These are phyloP conservation scores for Bacidia gigantensis DNA, from an alignment of 495 filamentous ascomycete species.

Conservation along the genomic window DNA sequence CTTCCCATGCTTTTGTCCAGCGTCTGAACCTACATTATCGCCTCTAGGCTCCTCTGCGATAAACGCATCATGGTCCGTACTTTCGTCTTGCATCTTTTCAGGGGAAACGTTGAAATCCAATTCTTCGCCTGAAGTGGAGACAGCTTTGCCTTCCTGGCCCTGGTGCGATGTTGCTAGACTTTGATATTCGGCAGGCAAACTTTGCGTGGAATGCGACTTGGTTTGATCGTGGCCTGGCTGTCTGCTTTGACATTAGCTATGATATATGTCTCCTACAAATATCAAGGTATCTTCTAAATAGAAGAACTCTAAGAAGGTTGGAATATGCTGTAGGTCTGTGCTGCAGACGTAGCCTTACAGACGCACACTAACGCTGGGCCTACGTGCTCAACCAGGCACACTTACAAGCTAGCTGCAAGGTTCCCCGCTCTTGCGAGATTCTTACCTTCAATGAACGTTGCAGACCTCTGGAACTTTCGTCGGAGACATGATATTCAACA, in stretches of 20 bases:
- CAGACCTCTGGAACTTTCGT: too few relatives aligned
- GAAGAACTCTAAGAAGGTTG: neutral
- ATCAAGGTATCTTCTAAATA: neutral
- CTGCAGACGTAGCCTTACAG: neutral
- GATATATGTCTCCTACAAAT: neutral
- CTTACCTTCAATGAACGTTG: too few relatives aligned
- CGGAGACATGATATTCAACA: too few relatives aligned
- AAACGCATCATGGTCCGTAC: neutral
- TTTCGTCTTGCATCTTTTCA: neutral
- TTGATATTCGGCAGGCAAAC: neutral
- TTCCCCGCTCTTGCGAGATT: too few relatives aligned
- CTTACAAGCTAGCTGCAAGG: neutral
- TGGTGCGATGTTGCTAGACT: neutral
- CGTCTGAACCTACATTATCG: neutral
- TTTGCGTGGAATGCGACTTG: neutral
- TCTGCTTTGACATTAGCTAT: neutral
- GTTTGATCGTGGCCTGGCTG: neutral
- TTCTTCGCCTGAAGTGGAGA: neutral
- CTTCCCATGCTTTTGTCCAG: neutral
- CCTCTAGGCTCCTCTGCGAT: neutral
- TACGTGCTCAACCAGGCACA: neutral
- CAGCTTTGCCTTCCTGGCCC: neutral
- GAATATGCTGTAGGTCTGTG: neutral
- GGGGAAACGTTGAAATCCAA: neutral
- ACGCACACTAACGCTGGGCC: neutral